These are phyloP conservation scores for Ephemerocybe angulata DNA, from an alignment of 768 basidiomycete species.

Conservation along the genomic window DNA sequence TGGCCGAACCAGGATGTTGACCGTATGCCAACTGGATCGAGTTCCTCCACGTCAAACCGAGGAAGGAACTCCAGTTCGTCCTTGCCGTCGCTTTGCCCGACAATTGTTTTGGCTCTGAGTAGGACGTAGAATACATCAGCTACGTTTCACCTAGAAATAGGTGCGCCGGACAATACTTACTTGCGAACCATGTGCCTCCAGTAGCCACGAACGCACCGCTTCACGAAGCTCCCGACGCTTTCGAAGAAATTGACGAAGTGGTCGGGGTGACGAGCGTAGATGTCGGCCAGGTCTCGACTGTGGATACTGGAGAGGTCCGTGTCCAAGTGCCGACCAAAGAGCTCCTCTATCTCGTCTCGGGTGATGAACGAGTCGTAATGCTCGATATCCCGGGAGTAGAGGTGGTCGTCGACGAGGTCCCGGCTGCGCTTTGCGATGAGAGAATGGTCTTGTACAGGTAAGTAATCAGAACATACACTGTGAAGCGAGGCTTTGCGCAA, in stretches of 20 bases:
- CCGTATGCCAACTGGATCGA: too few relatives aligned
- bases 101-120: neutral
- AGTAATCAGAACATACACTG: neutral
- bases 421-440: too few relatives aligned
- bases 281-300: neutral
- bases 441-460: too few relatives aligned
- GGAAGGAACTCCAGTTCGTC: slow-evolving; percentile 6
- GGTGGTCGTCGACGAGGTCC: neutral
- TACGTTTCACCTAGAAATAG: neutral
- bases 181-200: slow-evolving; percentile 3
- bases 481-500: neutral
- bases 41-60: neutral
- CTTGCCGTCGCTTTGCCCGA: neutral
- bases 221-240: neutral
- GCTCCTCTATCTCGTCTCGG: neutral
- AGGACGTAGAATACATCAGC: neutral
- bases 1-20: neutral
- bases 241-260: neutral
- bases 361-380: neutral
- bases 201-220: neutral
- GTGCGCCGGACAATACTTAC: neutral
- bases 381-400: neutral
- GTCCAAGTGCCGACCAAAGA: slow-evolving; percentile 1
- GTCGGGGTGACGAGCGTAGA: neutral
- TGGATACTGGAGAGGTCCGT: neutral